Percentiles rank a stretch among this genome's conserved stretches.
phyloP scores from a whole-genome alignment of 768 basidiomycete species.

The Lentinula raphanica region DNA sequence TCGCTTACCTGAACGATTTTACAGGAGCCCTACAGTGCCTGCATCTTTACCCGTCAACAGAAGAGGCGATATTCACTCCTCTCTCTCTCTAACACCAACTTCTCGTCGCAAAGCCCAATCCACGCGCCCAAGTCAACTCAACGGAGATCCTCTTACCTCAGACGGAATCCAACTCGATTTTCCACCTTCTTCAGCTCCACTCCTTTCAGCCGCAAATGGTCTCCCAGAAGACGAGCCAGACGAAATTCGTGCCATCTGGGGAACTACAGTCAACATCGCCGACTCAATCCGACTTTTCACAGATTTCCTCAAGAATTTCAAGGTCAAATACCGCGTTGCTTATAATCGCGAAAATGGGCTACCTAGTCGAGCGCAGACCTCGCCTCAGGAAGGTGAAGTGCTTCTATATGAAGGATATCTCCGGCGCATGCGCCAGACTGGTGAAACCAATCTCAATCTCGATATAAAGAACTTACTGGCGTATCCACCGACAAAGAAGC shows the following conservation, averaged over 20 bases:
- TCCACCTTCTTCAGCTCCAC: constrained; percentile 49
- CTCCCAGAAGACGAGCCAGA: constrained; percentile 66
- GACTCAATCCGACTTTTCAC: constrained; percentile 90
- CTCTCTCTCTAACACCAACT: constrained; percentile 52
- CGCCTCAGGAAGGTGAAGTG: constrained; percentile 64
- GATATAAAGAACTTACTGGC: constrained; percentile 83
- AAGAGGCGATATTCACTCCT: constrained; percentile 90
- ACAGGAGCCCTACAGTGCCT: constrained; percentile 42
- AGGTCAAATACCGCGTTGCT: constrained; percentile 77
- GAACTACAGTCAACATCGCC: constrained; percentile 88
- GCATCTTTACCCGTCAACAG: constrained; percentile 55
- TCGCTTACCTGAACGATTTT: neutral
- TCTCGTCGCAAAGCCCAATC: constrained; percentile 33
- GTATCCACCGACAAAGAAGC: constrained; percentile 79
- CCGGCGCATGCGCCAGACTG: constrained; percentile 81
- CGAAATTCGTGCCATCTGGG: constrained; percentile 93
- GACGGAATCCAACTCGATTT: constrained; percentile 55
- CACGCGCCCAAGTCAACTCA: constrained; percentile 24
- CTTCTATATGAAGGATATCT: constrained; percentile 77
- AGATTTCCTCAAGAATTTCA: constrained; percentile 88
- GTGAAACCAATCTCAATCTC: constrained; percentile 90
- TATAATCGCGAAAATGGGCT: constrained; percentile 64
- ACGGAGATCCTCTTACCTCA: constrained; percentile 45
- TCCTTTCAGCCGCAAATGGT: constrained; percentile 55
- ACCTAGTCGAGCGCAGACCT: constrained; percentile 41